Conservation (phyloP, 2,329 filamentous ascomycete genomes). For the Claviceps lovelessii region DNA sequence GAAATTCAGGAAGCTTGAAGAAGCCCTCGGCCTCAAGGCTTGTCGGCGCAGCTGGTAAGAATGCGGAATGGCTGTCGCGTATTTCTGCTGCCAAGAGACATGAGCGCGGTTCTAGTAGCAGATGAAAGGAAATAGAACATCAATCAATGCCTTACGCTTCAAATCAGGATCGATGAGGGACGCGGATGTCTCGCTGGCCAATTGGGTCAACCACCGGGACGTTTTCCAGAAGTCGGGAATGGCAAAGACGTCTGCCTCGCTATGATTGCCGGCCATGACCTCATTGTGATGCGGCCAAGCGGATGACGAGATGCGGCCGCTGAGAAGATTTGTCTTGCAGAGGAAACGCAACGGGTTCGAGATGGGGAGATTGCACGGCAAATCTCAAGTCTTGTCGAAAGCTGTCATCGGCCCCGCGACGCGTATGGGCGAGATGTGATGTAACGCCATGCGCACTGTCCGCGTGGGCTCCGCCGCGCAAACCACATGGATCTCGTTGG, state of each 20-base stretch:
- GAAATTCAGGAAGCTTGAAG: constrained; percentile 13
- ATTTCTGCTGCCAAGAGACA: not conserved
- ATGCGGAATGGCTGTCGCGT: not conserved
- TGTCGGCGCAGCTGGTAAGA: constrained; percentile 11
- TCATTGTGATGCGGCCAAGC: constrained; percentile 5
- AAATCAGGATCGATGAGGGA: constrained; percentile 31
- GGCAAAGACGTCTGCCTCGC: constrained; percentile 43
- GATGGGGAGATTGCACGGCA: not conserved
- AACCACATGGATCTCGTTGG: not conserved
- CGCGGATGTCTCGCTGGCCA: constrained; percentile 9
- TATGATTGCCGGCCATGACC: constrained; percentile 24
- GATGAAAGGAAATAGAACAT: not conserved
- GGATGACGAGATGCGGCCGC: not conserved
- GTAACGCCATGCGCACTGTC: no score
- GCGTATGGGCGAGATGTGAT: not conserved
- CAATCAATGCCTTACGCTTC: constrained; percentile 12
- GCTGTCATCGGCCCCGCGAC: not conserved
- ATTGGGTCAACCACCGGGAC: constrained; percentile 33
- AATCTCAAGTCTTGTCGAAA: no score
- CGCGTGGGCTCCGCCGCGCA: not conserved
- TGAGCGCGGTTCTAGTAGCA: not conserved
- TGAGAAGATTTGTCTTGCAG: not conserved
- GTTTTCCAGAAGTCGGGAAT: constrained; percentile 46
- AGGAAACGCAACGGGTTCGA: no score
- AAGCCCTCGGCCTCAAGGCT: constrained; percentile 16